Evolutionary conservation across 1,284 basidiomycete species (phyloP), one percentile per base, ranked within the genome.

Genomic region (Inonotus hispidus): DNA sequence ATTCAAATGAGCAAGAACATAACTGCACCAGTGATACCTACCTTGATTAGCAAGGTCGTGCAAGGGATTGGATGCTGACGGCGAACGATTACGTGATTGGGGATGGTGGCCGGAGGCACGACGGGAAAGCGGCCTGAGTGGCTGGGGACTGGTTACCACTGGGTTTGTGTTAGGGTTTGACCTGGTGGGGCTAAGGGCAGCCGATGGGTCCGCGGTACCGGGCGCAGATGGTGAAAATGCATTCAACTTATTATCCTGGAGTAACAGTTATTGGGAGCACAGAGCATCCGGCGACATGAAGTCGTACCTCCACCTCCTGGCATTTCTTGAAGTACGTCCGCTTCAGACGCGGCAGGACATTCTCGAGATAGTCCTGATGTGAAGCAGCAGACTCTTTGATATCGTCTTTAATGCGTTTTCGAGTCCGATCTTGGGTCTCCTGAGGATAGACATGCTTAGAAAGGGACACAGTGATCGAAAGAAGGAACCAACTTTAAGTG

Each of bases 391-490:
- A 91, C 7, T 83, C 82, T 72, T 92, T 94, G 64, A 94, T 74
- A 69, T 94, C 92, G 66, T 95, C 92, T 68, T 89, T 90, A 70
- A 96, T 90, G n/a, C 91, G 85, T 71, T 90, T 91, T 32, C 90
- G 82, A 27, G 92, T 94, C 43, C 93, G 83, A 59, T 91, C 89
- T 77, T 95, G 93, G 7, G 87, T 89, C 65, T 94, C 92, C 87
- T 92, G 62, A 19, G 29, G 25, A 53, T 16, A 2, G 61, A n/a
- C 25, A 39, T 6, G 53, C 52, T 43, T 57, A 59, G 61, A 21
- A 54, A 29, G 59, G 14, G 7, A 35, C 25, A 41, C 25, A 55
- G 49, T 27, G 25, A 60, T 11, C 4, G 10, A 11, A 43, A 38
- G 37, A 27, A 14, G 55, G 53, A 27, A 67, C 74, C 61, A 64